Percentiles rank a stretch among this genome's conserved stretches.
phyloP scores from a whole-genome alignment of 805 yeast species.

The Metschnikowia cubensis region DNA sequence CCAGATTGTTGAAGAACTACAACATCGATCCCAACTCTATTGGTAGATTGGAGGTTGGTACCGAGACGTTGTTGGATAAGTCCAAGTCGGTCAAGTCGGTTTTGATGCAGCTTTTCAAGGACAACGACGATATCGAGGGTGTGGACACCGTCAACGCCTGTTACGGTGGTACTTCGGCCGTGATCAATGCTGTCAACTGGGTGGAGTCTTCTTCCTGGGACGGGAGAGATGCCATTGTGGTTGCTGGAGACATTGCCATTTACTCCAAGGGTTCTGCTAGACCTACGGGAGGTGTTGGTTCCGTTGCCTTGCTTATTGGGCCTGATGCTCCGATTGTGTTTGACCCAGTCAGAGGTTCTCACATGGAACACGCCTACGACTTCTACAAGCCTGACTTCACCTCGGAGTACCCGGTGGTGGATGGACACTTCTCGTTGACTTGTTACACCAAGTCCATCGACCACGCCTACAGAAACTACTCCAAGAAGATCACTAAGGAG shows the following conservation, averaged over 20 bases:
- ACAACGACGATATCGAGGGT: conserved; percentile 90
- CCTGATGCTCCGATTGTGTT: conserved; percentile 97
- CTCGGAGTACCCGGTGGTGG: conserved; percentile 94
- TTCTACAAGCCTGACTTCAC: conserved; percentile 97
- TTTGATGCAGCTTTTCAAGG: conserved; percentile 88
- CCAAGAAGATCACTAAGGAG: conserved; percentile 59
- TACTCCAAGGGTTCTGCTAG: conserved; percentile 97
- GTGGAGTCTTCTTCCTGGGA: conserved; percentile 95
- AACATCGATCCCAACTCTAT: conserved; percentile 73
- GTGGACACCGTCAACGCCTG: conserved; percentile 95
- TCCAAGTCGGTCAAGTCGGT: conserved; percentile 96
- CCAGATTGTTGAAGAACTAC: conserved; percentile 73
- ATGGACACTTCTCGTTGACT: conserved; percentile 90
- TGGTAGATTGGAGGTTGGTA: conserved; percentile 97
- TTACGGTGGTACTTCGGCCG: conserved; percentile 96
- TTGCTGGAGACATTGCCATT: conserved; percentile 96
- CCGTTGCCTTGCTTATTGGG: conserved; percentile 91
- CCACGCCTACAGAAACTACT: conserved; percentile 76
- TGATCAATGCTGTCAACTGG: conserved; percentile 94
- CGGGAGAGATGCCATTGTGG: conserved; percentile 96
- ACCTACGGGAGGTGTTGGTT: conserved; percentile 99
- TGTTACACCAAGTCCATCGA: conserved; percentile 95
- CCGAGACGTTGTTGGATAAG: conserved; percentile 94
- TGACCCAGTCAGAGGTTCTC: conserved; percentile 84
- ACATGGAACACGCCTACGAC: conserved; percentile 96